Conservation (phyloP, 1,284 basidiomycete species). For the Thecaphora thlaspeos region DNA sequence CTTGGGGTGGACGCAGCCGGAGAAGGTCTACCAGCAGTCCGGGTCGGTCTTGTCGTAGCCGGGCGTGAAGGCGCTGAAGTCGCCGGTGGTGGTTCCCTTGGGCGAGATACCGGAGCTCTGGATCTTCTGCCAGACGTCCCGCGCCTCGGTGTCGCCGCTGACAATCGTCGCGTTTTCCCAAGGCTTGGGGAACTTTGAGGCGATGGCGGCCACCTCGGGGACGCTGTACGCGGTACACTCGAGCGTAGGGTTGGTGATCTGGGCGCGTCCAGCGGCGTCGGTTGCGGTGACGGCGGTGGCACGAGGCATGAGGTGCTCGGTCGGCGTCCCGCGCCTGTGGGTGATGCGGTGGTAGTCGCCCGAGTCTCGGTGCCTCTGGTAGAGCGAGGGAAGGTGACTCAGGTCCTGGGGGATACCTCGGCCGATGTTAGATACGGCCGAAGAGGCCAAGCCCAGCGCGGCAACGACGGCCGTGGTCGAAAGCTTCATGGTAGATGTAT, state of each 20-base stretch:
- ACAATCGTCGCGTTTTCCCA: constrained; percentile 59
- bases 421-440: constrained; percentile 39
- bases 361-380: constrained; percentile 25
- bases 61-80: constrained; percentile 24
- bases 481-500: constrained; percentile 28
- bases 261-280: constrained; percentile 32
- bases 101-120: constrained; percentile 51
- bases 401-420: constrained; percentile 34
- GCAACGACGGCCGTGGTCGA: constrained; percentile 24
- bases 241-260: constrained; percentile 20
- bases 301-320: constrained; percentile 12
- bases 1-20: constrained; percentile 52
- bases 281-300: constrained; percentile 12
- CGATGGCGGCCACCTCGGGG: constrained; percentile 35
- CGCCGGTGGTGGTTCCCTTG: constrained; percentile 52
- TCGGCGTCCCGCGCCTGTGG: constrained; percentile 21
- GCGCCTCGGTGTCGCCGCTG: constrained; percentile 58
- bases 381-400: constrained; percentile 24
- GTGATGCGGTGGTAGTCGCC: constrained; percentile 35
- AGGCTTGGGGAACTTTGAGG: constrained; percentile 32
- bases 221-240: constrained; percentile 45
- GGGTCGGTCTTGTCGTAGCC: constrained; percentile 40
- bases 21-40: constrained; percentile 54
- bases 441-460: constrained; percentile 21
- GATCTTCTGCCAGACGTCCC: constrained; percentile 46